Evolutionary conservation across 768 basidiomycete species (phyloP).

Genomic region (Phallus indusiatus): DNA sequence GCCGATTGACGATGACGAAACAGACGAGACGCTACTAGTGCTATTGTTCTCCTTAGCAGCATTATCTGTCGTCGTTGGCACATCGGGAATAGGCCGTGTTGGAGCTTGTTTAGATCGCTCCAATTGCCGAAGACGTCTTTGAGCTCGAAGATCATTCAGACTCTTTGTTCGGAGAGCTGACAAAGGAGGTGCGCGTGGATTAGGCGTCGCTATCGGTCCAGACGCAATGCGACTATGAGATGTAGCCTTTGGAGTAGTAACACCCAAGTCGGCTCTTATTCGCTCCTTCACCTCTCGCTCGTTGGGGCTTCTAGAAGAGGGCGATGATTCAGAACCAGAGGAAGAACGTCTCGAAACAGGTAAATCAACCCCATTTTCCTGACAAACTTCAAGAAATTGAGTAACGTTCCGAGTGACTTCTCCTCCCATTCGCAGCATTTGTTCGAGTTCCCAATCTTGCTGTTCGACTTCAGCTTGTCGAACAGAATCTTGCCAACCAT

Average conservation of each 20-base stretch:
- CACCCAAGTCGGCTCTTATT: neutral
- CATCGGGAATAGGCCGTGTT: neutral
- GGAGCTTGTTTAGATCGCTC: neutral
- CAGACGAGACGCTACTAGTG: slow-evolving; percentile 62
- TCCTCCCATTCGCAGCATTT: slow-evolving; percentile 73
- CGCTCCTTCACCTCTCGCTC: neutral
- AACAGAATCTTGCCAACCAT: slow-evolving; percentile 33
- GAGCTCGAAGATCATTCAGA: slow-evolving; percentile 6
- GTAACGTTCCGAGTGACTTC: slow-evolving; percentile 76
- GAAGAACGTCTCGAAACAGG: slow-evolving; percentile 6
- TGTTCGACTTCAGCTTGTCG: slow-evolving; percentile 36
- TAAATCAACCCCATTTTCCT: slow-evolving; percentile 24
- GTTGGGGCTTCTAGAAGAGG: neutral
- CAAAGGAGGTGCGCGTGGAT: neutral
- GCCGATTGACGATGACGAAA: slow-evolving; percentile 57
- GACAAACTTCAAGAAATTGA: slow-evolving; percentile 48
- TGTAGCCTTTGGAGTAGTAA: neutral
- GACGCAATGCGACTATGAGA: slow-evolving; percentile 1
- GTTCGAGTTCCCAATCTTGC: slow-evolving; percentile 50
- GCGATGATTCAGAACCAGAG: neutral
- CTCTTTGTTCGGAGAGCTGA: slow-evolving; percentile 6
- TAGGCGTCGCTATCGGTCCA: neutral
- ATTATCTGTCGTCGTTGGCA: neutral
- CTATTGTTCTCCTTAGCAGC: neutral
- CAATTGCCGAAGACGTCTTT: slow-evolving; percentile 1